Conservation (phyloP, 495 filamentous ascomycete species). For the Trichocladium uniseriatum region DNA sequence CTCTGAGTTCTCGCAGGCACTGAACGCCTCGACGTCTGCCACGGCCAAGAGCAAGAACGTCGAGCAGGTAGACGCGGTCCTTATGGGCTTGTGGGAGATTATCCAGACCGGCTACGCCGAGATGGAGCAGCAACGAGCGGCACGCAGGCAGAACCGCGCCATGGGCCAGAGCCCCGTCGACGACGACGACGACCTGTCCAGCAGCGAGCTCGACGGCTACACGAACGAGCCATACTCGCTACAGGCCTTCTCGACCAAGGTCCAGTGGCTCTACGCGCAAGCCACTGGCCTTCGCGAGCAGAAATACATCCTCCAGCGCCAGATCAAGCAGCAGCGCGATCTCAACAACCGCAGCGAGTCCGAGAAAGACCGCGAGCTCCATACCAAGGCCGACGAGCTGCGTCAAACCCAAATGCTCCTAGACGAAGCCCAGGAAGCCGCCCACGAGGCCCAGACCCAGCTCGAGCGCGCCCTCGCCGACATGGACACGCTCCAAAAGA, state of each 20-base stretch:
- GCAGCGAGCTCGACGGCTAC: conserved; percentile 41
- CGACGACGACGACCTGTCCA: conserved; percentile 39
- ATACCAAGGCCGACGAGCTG: conserved; percentile 43
- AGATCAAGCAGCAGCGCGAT: conserved; percentile 88
- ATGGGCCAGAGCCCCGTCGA: conserved; percentile 32
- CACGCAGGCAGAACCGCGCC: conserved; percentile 38
- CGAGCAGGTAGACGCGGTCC: conserved; percentile 49
- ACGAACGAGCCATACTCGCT: conserved; percentile 55
- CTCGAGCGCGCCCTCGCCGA: conserved; percentile 46
- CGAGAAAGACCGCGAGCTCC: conserved; percentile 51
- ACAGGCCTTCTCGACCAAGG: conserved; percentile 58
- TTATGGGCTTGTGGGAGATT: conserved; percentile 65
- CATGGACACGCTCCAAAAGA: conserved; percentile 37
- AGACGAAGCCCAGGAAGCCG: conserved; percentile 39
- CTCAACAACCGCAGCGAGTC: conserved; percentile 59
- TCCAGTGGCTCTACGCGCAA: conserved; percentile 63
- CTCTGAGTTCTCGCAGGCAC: conserved; percentile 25
- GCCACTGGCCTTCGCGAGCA: conserved; percentile 65
- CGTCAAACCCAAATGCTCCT: conserved; percentile 43
- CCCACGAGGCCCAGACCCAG: conserved; percentile 35
- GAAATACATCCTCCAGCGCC: conserved; percentile 71
- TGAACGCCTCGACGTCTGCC: conserved; percentile 19
- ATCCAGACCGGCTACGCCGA: conserved; percentile 55
- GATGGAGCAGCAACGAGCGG: conserved; percentile 42
- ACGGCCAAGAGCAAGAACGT: conserved; percentile 30